Evolutionary conservation across 805 yeast genomes (phyloP).

Genomic region (Maudiozyma barnettii): DNA sequence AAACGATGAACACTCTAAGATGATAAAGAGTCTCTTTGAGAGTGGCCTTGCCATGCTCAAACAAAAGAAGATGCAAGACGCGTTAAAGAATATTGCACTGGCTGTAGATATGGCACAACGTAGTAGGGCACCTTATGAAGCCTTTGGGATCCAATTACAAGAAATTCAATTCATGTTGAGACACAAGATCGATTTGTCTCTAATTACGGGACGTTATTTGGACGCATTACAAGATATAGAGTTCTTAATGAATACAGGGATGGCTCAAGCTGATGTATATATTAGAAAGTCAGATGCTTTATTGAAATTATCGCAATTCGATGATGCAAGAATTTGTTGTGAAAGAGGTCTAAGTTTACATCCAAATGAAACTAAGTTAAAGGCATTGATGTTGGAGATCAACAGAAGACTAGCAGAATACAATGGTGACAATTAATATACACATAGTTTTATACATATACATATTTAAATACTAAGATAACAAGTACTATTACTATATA

Average conservation of each 20-base stretch:
- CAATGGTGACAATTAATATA: conserved; percentile 22
- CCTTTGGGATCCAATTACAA: conserved; percentile 61
- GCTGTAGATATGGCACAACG: conserved; percentile 56
- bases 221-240: conserved; percentile 66
- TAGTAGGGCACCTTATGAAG: conserved; percentile 63
- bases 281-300: conserved; percentile 61
- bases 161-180: conserved; percentile 57
- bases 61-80: conserved; percentile 47
- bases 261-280: conserved; percentile 58
- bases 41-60: conserved; percentile 47
- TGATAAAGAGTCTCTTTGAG: conserved; percentile 57
- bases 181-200: conserved; percentile 61
- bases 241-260: conserved; percentile 48
- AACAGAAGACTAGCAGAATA: conserved; percentile 21
- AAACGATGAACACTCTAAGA: conserved; percentile 38
- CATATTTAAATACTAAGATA: too few relatives aligned
- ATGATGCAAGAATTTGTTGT: conserved; percentile 53
- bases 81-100: conserved; percentile 51
- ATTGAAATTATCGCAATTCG: conserved; percentile 50
- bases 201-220: conserved; percentile 43
- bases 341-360: conserved; percentile 66
- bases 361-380: conserved; percentile 36
- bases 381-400: conserved; percentile 19
- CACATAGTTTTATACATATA: background rate
- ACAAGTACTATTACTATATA: too few relatives aligned